Base-by-base conservation (phyloP, 352 stramenopile species). In the Phytophthora rubi region DNA sequence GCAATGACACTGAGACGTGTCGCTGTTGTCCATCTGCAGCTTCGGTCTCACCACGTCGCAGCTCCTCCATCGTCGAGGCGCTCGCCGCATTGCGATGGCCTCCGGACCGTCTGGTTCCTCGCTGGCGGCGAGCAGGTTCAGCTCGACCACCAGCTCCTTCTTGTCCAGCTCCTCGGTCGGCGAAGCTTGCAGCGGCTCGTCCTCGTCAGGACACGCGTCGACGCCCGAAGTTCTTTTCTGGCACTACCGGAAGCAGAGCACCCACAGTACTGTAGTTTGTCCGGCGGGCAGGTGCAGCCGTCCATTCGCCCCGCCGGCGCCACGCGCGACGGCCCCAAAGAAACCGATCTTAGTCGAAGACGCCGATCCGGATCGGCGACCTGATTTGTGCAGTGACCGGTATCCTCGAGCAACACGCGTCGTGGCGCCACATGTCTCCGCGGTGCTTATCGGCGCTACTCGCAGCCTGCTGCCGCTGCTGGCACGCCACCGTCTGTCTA, bases 181-280 rank as follows among this genome's bases (percentile, higher is more conserved):
- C 42, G 33, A 61, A 62, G 39, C 3, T 62, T 67, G 39, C 16
- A 56, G 47, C 45, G 61, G 53, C 16, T 69, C 51, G n/a, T 65
- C 59, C n/a, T 62, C 60, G n/a, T 9, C 7, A 18, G 21, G 18
- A 8, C 18, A 15, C 44, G 63, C 59, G 30, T 58, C 59, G 23
- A 33, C 26, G 23, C 64, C 75, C 15, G 82, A 44, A 73, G 88
- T 90, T 32, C 79, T 71, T 18, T 88, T 79, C 54, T 89, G 79
- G 66, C 90, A 82, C 6, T 82, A 77, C 13, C 89, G 63, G 39
- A 83, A 81, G 59, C 71, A 80, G 47, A 92, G 90, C 15, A 85
- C 67, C 6, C 81, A 79, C 62, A 82, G 61, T 52, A 92, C 62
- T 45, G 80, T 79, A 58, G 77, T 65, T 35, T 80, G 71, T 18